Evolutionary conservation across 345 rosid genomes (phyloP).

Genomic region (Salix caprea): DNA sequence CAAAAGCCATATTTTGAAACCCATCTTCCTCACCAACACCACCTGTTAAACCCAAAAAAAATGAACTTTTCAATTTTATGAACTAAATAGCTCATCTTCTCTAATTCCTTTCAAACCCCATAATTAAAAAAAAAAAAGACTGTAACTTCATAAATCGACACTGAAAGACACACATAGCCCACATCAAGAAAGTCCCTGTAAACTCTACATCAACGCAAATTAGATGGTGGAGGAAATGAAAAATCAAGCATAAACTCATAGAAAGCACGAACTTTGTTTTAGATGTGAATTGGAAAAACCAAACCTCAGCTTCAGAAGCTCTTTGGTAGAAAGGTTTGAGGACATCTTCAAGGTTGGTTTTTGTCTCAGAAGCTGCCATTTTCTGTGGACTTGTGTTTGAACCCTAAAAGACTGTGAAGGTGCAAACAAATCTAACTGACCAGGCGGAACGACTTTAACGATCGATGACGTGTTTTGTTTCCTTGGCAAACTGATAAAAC

Average conservation of each 20-base stretch:
- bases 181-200: not conserved
- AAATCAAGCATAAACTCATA: not conserved
- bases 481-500: no score
- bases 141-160: not conserved
- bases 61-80: not conserved
- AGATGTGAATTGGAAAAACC: not conserved
- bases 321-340: slow-evolving; percentile 31
- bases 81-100: not conserved
- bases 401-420: not conserved
- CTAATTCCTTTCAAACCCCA: not conserved
- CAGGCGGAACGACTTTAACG: no score
- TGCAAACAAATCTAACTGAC: no score
- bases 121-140: no score
- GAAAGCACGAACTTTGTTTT: not conserved
- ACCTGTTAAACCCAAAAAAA: not conserved
- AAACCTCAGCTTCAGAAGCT: slow-evolving; percentile 41
- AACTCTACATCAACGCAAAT: not conserved
- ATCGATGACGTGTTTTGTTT: no score
- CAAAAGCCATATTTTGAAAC: not conserved
- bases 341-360: slow-evolving; percentile 8
- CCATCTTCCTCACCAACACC: not conserved
- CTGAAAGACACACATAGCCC: not conserved
- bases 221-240: not conserved
- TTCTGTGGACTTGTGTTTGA: not conserved
- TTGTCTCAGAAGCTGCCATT: slow-evolving; percentile 24